Evolutionary conservation across 108 stramenopile genomes (phyloP).

Genomic region (Discostella stelligeroides): DNA sequence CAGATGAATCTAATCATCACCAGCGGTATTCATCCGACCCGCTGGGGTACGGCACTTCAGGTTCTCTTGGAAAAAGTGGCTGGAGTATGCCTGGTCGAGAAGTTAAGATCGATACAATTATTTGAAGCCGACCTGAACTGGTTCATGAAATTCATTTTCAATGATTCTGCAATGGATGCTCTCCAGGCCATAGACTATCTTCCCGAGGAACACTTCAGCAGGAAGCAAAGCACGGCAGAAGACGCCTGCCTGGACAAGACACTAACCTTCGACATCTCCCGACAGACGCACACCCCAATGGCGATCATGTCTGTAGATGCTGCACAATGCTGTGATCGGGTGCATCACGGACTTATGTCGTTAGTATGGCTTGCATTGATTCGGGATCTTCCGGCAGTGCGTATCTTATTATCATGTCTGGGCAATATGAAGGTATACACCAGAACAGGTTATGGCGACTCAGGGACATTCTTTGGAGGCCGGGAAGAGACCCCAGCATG

Average conservation of each 20-base stretch:
- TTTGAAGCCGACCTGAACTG: neutral
- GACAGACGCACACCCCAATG: no score
- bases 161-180: neutral
- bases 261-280: no score
- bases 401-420: neutral
- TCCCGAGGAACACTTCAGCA: conserved; percentile 3
- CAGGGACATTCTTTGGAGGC: no score
- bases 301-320: conserved; percentile 10
- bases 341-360: neutral
- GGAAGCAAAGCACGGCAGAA: neutral
- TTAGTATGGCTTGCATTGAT: conserved; percentile 4
- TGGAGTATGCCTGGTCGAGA: neutral
- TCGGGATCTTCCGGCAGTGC: neutral
- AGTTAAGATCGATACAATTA: neutral
- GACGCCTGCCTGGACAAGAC: no score
- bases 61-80: conserved; percentile 15
- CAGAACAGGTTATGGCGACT: no score
- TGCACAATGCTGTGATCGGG: conserved; percentile 2
- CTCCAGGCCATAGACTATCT: neutral
- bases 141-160: conserved; percentile 10
- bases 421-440: no score
- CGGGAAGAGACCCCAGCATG: no score
- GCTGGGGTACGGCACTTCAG: conserved; percentile 1
- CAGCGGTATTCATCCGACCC: conserved; percentile 1
- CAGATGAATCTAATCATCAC: neutral